phyloP scores from a whole-genome alignment of 768 basidiomycete genomes.

The Rhodotorula graminis region DNA sequence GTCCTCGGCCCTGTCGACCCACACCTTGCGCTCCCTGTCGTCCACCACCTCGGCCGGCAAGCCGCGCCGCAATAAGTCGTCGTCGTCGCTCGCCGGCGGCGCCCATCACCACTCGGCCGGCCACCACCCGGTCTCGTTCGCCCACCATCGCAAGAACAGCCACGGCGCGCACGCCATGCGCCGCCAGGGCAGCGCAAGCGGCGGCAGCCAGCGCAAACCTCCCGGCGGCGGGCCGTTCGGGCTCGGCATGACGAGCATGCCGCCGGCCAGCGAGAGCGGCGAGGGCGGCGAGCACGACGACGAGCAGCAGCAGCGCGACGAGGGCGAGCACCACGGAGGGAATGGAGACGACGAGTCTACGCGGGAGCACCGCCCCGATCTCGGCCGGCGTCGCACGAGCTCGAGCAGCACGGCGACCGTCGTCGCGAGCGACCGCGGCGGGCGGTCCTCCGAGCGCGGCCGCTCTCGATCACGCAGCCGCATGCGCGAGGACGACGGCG shows the following conservation, averaged over 20 bases:
- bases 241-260: slow-evolving; percentile 35
- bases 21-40: slow-evolving; percentile 25
- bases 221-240: slow-evolving; percentile 7
- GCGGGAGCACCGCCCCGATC: background rate
- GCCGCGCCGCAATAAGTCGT: slow-evolving; percentile 33
- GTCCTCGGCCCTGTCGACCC: slow-evolving; percentile 28
- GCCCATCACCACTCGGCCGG: slow-evolving; percentile 10
- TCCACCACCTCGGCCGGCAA: slow-evolving; percentile 19
- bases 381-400: slow-evolving; percentile 7
- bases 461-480: background rate
- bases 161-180: slow-evolving; percentile 15
- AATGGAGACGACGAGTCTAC: background rate
- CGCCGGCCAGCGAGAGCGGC: background rate
- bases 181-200: slow-evolving; percentile 9
- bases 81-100: slow-evolving; percentile 12
- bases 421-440: background rate
- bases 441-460: background rate
- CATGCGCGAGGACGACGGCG: background rate
- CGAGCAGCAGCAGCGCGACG: background rate
- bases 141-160: slow-evolving; percentile 8
- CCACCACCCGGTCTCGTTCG: slow-evolving; percentile 32
- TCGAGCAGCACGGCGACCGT: slow-evolving; percentile 26
- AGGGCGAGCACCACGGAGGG: background rate
- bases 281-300: background rate
- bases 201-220: slow-evolving; percentile 5